These are phyloP conservation scores for Debaryomyces maramus DNA, from an alignment of 805 yeast genomes.

Conservation along the genomic window DNA sequence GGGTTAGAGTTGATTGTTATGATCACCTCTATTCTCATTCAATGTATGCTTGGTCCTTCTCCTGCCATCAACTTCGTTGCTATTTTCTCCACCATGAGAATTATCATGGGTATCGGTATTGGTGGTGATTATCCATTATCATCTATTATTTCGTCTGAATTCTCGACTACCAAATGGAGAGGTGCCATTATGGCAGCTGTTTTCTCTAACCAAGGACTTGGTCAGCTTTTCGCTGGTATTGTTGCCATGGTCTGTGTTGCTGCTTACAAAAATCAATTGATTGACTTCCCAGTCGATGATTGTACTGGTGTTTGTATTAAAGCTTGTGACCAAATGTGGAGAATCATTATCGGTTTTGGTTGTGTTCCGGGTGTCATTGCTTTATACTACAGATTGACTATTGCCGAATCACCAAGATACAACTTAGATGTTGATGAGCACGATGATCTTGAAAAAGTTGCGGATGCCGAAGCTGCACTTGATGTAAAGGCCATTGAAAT, in stretches of 20 bases:
- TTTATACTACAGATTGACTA: slow-evolving; percentile 86
- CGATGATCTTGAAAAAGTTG: slow-evolving; percentile 55
- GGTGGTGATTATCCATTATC: slow-evolving; percentile 97
- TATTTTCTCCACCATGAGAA: slow-evolving; percentile 73
- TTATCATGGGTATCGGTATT: slow-evolving; percentile 91
- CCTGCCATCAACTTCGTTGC: slow-evolving; percentile 75
- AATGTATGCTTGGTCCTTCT: slow-evolving; percentile 70
- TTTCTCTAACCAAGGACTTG: slow-evolving; percentile 96
- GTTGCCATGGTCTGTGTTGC: slow-evolving; percentile 76
- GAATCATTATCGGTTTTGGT: slow-evolving; percentile 86
- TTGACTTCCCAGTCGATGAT: slow-evolving; percentile 45
- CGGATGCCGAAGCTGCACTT: slow-evolving; percentile 46
- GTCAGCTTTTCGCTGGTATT: slow-evolving; percentile 86
- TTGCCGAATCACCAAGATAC: slow-evolving; percentile 94
- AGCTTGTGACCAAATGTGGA: slow-evolving; percentile 94
- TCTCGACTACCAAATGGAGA: slow-evolving; percentile 94
- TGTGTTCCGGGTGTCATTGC: slow-evolving; percentile 86
- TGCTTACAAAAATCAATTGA: slow-evolving; percentile 67
- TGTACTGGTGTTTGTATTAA: slow-evolving; percentile 68
- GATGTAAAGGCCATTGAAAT: slow-evolving; percentile 38
- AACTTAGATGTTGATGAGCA: slow-evolving; percentile 71
- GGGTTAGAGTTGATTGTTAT: slow-evolving; percentile 85
- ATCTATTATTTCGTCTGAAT: slow-evolving; percentile 90
- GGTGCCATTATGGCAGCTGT: slow-evolving; percentile 98
- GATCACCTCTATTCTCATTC: slow-evolving; percentile 76